phyloP scores from a whole-genome alignment of 306 rosid genomes.

The Quillaja saponaria region DNA sequence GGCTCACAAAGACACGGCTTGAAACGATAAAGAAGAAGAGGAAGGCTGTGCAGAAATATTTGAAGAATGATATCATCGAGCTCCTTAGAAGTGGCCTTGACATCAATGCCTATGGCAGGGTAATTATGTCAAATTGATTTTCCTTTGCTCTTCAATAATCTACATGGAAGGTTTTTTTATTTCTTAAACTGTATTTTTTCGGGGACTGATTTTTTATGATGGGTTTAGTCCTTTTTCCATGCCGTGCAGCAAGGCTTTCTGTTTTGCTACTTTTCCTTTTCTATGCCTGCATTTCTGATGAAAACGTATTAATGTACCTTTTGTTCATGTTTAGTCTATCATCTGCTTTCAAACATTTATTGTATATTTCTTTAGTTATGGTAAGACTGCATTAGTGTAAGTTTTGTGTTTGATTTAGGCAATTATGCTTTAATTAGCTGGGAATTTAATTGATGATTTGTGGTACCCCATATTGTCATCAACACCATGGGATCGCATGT shows the following conservation, averaged over 20 bases:
- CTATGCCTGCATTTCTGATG: not conserved
- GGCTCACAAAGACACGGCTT: conserved; percentile 43
- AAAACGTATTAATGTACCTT: too few species aligned
- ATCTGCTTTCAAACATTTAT: not conserved
- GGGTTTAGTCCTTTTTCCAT: not conserved
- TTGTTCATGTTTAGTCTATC: not conserved
- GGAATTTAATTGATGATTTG: not conserved
- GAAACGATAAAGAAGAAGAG: conserved; percentile 53
- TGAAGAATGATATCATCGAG: conserved; percentile 65
- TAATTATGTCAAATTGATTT: conserved; percentile 25
- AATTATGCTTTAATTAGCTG: too few species aligned
- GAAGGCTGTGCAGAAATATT: conserved; percentile 46
- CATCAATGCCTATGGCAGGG: conserved; percentile 69
- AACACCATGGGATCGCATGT: not conserved
- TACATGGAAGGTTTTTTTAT: too few species aligned
- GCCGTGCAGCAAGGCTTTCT: not conserved
- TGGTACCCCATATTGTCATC: conserved; percentile 14
- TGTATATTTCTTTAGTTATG: not conserved
- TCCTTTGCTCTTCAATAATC: not conserved
- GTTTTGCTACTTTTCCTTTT: not conserved
- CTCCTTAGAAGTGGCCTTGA: conserved; percentile 61
- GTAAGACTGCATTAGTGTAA: not conserved
- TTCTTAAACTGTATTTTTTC: not conserved
- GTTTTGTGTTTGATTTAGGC: not conserved
- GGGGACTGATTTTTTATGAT: not conserved